Percentiles rank a stretch among this genome's conserved stretches.
These are phyloP conservation scores for Penicillium alfredii DNA, from an alignment of 495 filamentous ascomycete genomes.

Conservation along the genomic window DNA sequence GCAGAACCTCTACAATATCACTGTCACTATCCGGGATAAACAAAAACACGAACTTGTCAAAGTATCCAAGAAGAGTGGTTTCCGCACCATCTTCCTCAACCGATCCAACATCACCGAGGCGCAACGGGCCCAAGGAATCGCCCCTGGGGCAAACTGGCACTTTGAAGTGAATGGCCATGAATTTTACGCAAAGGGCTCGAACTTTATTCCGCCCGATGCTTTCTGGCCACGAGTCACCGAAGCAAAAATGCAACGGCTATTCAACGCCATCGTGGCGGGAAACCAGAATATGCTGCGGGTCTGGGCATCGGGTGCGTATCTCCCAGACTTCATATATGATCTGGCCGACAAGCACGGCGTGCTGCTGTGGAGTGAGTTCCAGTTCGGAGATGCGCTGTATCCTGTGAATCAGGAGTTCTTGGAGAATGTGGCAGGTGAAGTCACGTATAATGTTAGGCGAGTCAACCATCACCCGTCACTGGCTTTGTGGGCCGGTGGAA, in stretches of 20 bases:
- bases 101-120: constrained; percentile 52
- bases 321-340: constrained; percentile 64
- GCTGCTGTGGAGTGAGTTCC: constrained; percentile 62
- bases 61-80: constrained; percentile 54
- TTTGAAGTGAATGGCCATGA: constrained; percentile 64
- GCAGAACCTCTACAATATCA: constrained; percentile 56
- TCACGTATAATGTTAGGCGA: constrained; percentile 56
- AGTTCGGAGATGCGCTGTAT: constrained; percentile 61
- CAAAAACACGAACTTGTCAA: constrained; percentile 33
- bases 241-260: constrained; percentile 46
- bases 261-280: constrained; percentile 50
- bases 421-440: constrained; percentile 53
- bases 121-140: constrained; percentile 51
- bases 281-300: constrained; percentile 69
- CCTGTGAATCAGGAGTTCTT: constrained; percentile 51
- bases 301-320: constrained; percentile 60
- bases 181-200: constrained; percentile 63
- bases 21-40: constrained; percentile 39
- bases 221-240: constrained; percentile 62
- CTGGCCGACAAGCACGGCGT: constrained; percentile 61
- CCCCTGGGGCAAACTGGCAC: constrained; percentile 62
- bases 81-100: constrained; percentile 64
- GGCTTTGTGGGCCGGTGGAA: constrained; percentile 63
- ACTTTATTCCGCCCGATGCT: constrained; percentile 60
- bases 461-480: constrained; percentile 63